Evolutionary conservation across 1,139 yeast genomes (phyloP), one percentile per base, ranked within the genome.

Genomic region (Suhomyces anneliseae): DNA sequence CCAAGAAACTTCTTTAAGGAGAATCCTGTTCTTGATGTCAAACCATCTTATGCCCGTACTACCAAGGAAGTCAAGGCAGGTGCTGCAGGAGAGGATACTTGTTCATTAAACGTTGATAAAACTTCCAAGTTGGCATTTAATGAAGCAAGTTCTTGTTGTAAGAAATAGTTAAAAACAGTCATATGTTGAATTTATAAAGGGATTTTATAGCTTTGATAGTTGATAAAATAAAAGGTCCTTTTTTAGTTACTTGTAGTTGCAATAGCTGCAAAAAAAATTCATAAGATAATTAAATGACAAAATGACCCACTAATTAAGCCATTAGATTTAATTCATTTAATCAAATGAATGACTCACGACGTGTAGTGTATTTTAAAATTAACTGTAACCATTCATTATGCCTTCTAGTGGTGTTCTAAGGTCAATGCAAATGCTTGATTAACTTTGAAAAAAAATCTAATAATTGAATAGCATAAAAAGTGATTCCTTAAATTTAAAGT

Each of bases 1-100:
- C 95, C 95, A 57, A 78, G 93, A 65, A 83, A 87, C 68, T 81
- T 87, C 71, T 87, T 87, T 75, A 70, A 75, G 37, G 87, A 83
- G 65, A 87, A 86, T 64, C 95, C 95, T 34, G 87, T 81, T 41
- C 74, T 87, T 56, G 93, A 87, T 58, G 79, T 87, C 51, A 81
- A 79, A 57, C 93, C 95, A 48, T 81, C 87, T 8, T 81, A 79
- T 60, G 81, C 85, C 39, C 75, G 74, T 72, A 83, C 87, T 43
- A 84, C 90, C 15, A 64, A 72, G 29, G 82, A 80, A 60, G 87
- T 84, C 34, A 81, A 66, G 55, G 57, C 61, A 24, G 74, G 74
- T 11, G 50, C 53, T n/a, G 46, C 46, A 8, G 76, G 77, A 34
- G 54, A 60, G 19, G 74, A 72, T 50, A 43, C 69, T 27, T 70